Conservation (phyloP, 2,329 filamentous ascomycete species). For the Coniochaeta hoffmannii region DNA sequence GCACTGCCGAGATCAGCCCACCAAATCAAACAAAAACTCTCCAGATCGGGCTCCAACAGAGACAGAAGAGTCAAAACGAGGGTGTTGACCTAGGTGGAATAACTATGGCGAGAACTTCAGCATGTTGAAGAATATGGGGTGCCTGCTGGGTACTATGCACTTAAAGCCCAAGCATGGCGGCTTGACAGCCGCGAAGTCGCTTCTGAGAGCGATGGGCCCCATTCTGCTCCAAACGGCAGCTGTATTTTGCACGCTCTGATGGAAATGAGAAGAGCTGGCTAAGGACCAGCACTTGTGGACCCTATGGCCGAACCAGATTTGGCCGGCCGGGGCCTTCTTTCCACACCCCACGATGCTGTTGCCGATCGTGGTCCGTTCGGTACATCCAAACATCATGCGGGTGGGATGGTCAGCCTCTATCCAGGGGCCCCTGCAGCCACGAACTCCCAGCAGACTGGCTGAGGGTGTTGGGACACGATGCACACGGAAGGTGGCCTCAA, state of each 20-base stretch:
- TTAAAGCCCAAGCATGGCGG: conserved; percentile 7
- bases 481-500: neutral
- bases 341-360: conserved; percentile 26
- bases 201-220: conserved; percentile 12
- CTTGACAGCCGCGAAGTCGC: conserved; percentile 12
- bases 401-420: neutral
- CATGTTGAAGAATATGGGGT: conserved; percentile 10
- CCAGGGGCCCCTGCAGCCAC: neutral
- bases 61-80: conserved; percentile 1
- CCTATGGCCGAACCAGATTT: conserved; percentile 19
- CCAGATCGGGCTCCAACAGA: conserved; percentile 3
- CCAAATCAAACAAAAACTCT: neutral
- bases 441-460: neutral
- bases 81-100: neutral
- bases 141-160: neutral
- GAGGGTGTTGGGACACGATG: neutral
- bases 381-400: neutral
- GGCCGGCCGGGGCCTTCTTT: conserved; percentile 16
- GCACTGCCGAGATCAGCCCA: neutral
- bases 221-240: conserved; percentile 16
- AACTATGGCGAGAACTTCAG: conserved; percentile 8
- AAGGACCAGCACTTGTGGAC: conserved; percentile 16
- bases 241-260: conserved; percentile 16
- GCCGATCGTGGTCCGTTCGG: conserved; percentile 21
- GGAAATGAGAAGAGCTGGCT: conserved; percentile 20